Conservation (phyloP, 768 basidiomycete genomes). For the Tephrocybe rancida region DNA sequence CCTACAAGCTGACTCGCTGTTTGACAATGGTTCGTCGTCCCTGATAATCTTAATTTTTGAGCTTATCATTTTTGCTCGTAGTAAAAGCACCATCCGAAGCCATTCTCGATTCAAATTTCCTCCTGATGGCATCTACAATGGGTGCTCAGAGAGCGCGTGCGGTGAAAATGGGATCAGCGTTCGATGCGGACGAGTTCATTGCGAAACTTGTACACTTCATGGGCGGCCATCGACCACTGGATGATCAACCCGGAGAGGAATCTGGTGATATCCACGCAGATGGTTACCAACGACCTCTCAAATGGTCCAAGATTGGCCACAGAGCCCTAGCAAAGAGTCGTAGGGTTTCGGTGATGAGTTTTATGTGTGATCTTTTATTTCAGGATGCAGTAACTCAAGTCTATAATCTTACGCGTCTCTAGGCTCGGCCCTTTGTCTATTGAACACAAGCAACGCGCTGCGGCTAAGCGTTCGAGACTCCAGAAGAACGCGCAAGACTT, state of each 20-base stretch:
- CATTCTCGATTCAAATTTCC: too few species aligned
- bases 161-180: not conserved
- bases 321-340: slow-evolving; percentile 80
- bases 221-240: not conserved
- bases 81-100: not conserved
- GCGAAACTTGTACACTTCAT: not conserved
- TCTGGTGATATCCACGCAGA: too few species aligned
- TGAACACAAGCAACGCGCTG: slow-evolving; percentile 77
- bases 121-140: not conserved
- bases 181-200: not conserved
- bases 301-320: slow-evolving; percentile 88
- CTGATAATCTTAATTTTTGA: not conserved
- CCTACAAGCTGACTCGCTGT: not conserved
- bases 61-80: not conserved
- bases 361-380: slow-evolving; percentile 64
- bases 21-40: not conserved
- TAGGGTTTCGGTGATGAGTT: slow-evolving; percentile 79
- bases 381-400: not conserved
- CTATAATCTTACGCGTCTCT: slow-evolving; percentile 12
- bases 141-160: not conserved
- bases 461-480: slow-evolving; percentile 61
- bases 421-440: slow-evolving; percentile 93
- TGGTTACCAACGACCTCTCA: slow-evolving; percentile 43
- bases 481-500: slow-evolving; percentile 74
- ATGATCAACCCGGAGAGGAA: too few species aligned